Conservation (phyloP, 1,284 basidiomycete genomes). For the Acaromyces ingoldii region DNA sequence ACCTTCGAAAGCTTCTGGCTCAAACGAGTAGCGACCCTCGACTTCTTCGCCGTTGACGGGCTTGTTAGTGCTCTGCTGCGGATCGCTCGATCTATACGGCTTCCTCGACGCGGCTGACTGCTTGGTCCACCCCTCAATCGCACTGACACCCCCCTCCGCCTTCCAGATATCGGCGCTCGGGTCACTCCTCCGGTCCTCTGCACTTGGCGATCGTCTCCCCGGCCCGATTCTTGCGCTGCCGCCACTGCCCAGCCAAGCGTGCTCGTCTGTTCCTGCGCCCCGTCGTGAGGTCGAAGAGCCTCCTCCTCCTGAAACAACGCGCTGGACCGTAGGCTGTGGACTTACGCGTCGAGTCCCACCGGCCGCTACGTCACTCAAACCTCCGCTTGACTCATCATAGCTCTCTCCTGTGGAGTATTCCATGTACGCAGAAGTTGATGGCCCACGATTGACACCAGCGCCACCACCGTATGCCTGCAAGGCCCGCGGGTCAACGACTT, state of each 20-base stretch:
- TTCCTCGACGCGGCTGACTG: neutral
- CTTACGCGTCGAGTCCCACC: too few relatives aligned
- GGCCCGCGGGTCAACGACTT: constrained; percentile 34
- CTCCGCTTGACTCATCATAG: too few relatives aligned
- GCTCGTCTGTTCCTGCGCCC: constrained; percentile 2
- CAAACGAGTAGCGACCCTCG: neutral
- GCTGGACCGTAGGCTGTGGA: too few relatives aligned
- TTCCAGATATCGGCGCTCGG: neutral
- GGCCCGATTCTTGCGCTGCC: neutral
- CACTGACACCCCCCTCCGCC: neutral
- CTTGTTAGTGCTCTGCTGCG: neutral
- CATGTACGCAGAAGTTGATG: too few relatives aligned
- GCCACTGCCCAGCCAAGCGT: constrained; percentile 9
- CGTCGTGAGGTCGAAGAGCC: neutral
- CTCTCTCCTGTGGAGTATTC: too few relatives aligned
- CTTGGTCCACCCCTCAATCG: neutral
- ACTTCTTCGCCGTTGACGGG: neutral
- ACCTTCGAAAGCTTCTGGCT: too few relatives aligned
- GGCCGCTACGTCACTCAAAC: too few relatives aligned
- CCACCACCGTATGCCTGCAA: too few relatives aligned
- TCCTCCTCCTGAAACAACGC: neutral
- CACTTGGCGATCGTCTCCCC: neutral
- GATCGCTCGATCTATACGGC: neutral
- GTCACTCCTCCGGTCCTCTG: constrained; percentile 3
- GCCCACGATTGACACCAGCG: too few relatives aligned